Evolutionary conservation across 257 asterid genomes (phyloP).

Genomic region (Cordia subcordata): DNA sequence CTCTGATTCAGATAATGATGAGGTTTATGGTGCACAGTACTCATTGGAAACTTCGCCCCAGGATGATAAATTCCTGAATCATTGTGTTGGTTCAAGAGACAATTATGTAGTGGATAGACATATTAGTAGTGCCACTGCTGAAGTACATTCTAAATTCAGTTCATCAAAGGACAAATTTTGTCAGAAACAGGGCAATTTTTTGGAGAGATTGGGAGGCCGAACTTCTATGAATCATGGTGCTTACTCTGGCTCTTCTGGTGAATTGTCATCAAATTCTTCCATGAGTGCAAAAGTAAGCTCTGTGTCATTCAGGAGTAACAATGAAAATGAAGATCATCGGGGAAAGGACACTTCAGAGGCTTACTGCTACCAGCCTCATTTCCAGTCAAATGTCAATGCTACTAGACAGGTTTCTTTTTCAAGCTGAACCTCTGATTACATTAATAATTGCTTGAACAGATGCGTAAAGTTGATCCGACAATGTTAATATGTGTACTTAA

Average conservation of each 20-base stretch:
- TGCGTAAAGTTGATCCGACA: not conserved
- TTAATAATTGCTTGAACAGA: not conserved
- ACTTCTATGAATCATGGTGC: not conserved
- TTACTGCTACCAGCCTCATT: constrained; percentile 19
- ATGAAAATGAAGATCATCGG: constrained; percentile 16
- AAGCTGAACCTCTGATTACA: not conserved
- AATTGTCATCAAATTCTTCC: no score
- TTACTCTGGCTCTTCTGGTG: no score
- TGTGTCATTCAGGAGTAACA: constrained; percentile 7
- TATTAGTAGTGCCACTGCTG: constrained; percentile 9
- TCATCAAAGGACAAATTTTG: not conserved
- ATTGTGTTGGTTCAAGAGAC: constrained; percentile 19
- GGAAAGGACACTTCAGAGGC: constrained; percentile 25
- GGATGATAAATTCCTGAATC: constrained; percentile 57
- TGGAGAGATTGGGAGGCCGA: constrained; percentile 23
- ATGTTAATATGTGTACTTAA: not conserved
- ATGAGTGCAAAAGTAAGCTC: no score
- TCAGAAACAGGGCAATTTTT: constrained; percentile 2
- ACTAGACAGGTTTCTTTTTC: constrained; percentile 37
- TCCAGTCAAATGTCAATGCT: constrained; percentile 27
- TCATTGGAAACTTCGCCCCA: constrained; percentile 80
- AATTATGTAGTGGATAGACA: constrained; percentile 13
- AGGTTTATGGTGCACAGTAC: constrained; percentile 43
- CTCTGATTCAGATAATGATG: constrained; percentile 77
- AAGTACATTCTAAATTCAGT: constrained; percentile 2